These are phyloP conservation scores for Sergeia podlipaevii DNA, from an alignment of 208 protist genomes.

Conservation along the genomic window DNA sequence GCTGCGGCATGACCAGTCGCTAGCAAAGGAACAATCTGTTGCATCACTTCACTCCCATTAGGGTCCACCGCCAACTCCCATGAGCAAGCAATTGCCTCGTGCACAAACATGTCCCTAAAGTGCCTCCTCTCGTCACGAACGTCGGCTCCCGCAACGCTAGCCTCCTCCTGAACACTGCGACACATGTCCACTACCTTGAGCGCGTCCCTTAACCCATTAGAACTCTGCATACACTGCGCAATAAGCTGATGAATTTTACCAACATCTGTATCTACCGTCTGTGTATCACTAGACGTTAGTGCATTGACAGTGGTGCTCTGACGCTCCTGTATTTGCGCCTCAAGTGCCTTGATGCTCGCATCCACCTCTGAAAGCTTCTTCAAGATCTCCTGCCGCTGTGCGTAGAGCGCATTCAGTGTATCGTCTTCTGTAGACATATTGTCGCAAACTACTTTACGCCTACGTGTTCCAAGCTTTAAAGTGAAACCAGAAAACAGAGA, in stretches of 20 bases:
- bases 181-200: slow-evolving; percentile 71
- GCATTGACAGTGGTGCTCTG: slow-evolving; percentile 21
- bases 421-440: slow-evolving; percentile 53
- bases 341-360: slow-evolving; percentile 46
- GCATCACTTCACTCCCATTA: slow-evolving; percentile 81
- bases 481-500: no score
- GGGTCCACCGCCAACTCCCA: slow-evolving; percentile 45
- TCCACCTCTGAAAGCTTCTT: slow-evolving; percentile 83
- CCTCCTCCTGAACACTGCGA: slow-evolving; percentile 40
- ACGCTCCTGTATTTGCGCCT: slow-evolving; percentile 57
- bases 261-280: slow-evolving; percentile 30
- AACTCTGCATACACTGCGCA: slow-evolving; percentile 48
- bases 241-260: slow-evolving; percentile 53
- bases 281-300: slow-evolving; percentile 22
- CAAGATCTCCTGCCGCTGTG: slow-evolving; percentile 64
- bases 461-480: no score
- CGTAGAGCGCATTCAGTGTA: slow-evolving; percentile 60
- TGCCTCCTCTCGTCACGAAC: slow-evolving; percentile 32
- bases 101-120: slow-evolving; percentile 70
- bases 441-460: no score
- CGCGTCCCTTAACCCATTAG: slow-evolving; percentile 66
- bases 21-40: slow-evolving; percentile 59
- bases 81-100: slow-evolving; percentile 51
- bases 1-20: slow-evolving; percentile 30
- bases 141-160: slow-evolving; percentile 18